Percentiles rank a stretch among this genome's conserved stretches.
Evolutionary conservation across 768 basidiomycete species (phyloP).

Genomic region (Hemileccinum rubropunctum): DNA sequence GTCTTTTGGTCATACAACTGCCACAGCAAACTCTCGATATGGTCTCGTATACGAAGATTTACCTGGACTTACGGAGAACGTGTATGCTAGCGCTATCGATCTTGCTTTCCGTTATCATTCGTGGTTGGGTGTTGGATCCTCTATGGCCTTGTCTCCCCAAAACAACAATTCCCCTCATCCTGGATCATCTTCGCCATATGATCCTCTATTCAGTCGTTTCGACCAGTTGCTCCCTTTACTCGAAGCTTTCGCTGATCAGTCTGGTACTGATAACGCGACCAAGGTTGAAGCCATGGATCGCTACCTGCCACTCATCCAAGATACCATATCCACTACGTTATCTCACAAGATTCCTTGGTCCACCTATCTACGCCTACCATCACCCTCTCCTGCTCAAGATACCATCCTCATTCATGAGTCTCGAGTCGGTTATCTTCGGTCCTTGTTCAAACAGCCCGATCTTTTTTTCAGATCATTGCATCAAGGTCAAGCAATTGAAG

Average conservation of each 20-base stretch:
- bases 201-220: too few species aligned
- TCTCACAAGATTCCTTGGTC: background rate
- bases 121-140: background rate
- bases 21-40: background rate
- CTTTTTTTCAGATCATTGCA: background rate
- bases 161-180: too few species aligned
- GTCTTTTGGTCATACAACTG: background rate
- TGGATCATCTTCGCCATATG: too few species aligned
- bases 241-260: too few species aligned
- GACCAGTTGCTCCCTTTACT: too few species aligned
- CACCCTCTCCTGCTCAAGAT: background rate
- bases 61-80: background rate
- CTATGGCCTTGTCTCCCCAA: too few species aligned
- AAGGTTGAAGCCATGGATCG: too few species aligned
- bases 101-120: background rate
- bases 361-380: background rate
- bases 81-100: background rate
- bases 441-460: background rate
- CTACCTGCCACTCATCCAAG: too few species aligned
- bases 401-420: background rate
- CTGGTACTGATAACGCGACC: too few species aligned
- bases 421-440: background rate
- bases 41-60: slow-evolving; percentile 1
- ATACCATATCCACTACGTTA: too few species aligned
- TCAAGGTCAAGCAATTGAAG: background rate